These are phyloP conservation scores for Allantophomopsis cytisporea DNA, from an alignment of 2,329 filamentous ascomycete species.

Conservation along the genomic window DNA sequence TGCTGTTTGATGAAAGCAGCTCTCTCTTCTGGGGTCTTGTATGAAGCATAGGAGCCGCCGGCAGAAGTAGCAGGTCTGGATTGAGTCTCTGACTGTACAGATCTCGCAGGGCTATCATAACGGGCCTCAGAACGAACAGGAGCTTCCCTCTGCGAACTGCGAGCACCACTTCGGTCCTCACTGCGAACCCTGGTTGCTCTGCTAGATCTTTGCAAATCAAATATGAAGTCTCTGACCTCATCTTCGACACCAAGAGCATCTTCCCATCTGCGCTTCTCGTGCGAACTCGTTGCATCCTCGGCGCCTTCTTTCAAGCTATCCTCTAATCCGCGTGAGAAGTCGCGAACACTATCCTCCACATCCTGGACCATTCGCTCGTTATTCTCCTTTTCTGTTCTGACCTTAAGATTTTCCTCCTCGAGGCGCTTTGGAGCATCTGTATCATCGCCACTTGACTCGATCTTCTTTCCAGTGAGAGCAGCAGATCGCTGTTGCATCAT, in stretches of 20 bases:
- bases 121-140: slow-evolving; percentile 23
- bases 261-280: slow-evolving; percentile 89
- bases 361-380: slow-evolving; percentile 96
- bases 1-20: slow-evolving; percentile 96
- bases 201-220: slow-evolving; percentile 81
- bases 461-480: slow-evolving; percentile 75
- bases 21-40: slow-evolving; percentile 84
- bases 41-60: slow-evolving; percentile 61
- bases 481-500: slow-evolving; percentile 99
- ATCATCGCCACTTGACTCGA: slow-evolving; percentile 55
- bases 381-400: slow-evolving; percentile 76
- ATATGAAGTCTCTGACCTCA: slow-evolving; percentile 95
- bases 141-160: slow-evolving; percentile 27
- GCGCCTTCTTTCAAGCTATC: slow-evolving; percentile 74
- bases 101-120: slow-evolving; percentile 20
- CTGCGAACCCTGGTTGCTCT: slow-evolving; percentile 56
- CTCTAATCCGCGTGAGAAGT: slow-evolving; percentile 75
- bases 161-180: slow-evolving; percentile 36
- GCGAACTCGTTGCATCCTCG: slow-evolving; percentile 65
- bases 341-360: slow-evolving; percentile 88
- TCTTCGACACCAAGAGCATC: slow-evolving; percentile 94
- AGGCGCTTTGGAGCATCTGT: slow-evolving; percentile 69
- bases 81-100: slow-evolving; percentile 15
- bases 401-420: slow-evolving; percentile 74
- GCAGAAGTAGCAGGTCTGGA: slow-evolving; percentile 22